Conservation (phyloP, 495 filamentous ascomycete genomes). For the Endocarpon pusillum region DNA sequence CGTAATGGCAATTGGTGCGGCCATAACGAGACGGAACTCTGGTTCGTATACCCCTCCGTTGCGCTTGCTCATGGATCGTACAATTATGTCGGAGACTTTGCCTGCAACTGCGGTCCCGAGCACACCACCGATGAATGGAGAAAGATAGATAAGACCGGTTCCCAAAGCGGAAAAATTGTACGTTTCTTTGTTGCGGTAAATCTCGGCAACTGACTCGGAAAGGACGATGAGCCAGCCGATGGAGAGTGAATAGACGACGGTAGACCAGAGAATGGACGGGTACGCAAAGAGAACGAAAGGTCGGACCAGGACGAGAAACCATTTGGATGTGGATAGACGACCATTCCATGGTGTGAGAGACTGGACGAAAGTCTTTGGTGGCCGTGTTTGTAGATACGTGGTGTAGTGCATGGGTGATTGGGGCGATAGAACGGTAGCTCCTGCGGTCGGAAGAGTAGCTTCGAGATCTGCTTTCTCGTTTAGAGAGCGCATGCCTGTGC, state of each 20-base stretch:
- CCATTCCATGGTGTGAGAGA: constrained; percentile 62
- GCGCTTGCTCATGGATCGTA: constrained; percentile 56
- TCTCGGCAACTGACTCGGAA: constrained; percentile 66
- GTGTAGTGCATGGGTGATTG: constrained; percentile 36
- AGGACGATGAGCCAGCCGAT: constrained; percentile 95
- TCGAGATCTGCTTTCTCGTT: not conserved
- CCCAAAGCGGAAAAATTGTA: constrained; percentile 71
- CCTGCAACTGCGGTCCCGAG: constrained; percentile 84
- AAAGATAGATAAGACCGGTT: constrained; percentile 77
- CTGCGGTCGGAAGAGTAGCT: not conserved
- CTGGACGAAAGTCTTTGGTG: constrained; percentile 50
- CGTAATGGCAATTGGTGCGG: constrained; percentile 55
- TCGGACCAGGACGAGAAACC: constrained; percentile 55
- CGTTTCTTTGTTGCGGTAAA: constrained; percentile 44
- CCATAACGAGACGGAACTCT: constrained; percentile 90
- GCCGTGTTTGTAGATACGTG: constrained; percentile 35
- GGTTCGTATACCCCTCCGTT: constrained; percentile 93
- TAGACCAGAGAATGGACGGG: constrained; percentile 80
- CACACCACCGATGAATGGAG: constrained; percentile 75
- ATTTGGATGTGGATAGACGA: constrained; percentile 57
- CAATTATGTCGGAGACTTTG: constrained; percentile 71
- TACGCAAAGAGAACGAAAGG: constrained; percentile 80
- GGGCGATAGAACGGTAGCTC: not conserved
- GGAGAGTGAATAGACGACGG: constrained; percentile 70
- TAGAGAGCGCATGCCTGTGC: constrained; percentile 3